Evolutionary conservation across 768 basidiomycete genomes (phyloP).

Genomic region (Trametopsis cervina): DNA sequence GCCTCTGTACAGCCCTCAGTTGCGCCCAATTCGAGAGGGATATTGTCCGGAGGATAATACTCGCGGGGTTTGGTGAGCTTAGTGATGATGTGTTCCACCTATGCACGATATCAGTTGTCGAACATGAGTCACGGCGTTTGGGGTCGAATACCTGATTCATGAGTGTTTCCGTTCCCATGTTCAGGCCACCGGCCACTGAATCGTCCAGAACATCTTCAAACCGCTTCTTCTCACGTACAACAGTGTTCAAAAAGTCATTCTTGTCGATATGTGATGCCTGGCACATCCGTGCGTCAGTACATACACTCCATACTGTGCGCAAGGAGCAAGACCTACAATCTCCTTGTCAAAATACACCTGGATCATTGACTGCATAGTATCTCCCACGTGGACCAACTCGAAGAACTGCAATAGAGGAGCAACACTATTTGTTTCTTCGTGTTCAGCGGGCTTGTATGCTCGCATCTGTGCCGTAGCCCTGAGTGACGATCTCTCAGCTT

Average conservation of each 20-base stretch:
- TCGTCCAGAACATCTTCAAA: slow-evolving; percentile 93
- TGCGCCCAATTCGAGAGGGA: slow-evolving; percentile 73
- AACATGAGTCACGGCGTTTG: neutral
- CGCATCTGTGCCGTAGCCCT: slow-evolving; percentile 90
- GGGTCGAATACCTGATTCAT: slow-evolving; percentile 77
- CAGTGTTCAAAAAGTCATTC: slow-evolving; percentile 88
- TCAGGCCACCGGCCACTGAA: slow-evolving; percentile 87
- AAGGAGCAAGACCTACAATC: slow-evolving; percentile 44
- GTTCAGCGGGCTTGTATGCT: slow-evolving; percentile 84
- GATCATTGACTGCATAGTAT: slow-evolving; percentile 95
- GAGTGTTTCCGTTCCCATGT: slow-evolving; percentile 90
- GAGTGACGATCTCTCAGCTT: neutral
- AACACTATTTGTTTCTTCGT: slow-evolving; percentile 72
- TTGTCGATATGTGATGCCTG: slow-evolving; percentile 85
- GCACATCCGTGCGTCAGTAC: neutral
- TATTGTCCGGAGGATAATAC: slow-evolving; percentile 85
- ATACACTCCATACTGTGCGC: neutral
- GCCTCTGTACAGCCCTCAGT: slow-evolving; percentile 87
- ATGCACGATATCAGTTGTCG: slow-evolving; percentile 4
- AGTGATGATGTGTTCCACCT: slow-evolving; percentile 92
- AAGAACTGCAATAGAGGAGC: slow-evolving; percentile 96
- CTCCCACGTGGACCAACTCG: slow-evolving; percentile 93
- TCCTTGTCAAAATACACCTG: slow-evolving; percentile 99
- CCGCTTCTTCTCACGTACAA: slow-evolving; percentile 93
- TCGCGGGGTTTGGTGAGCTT: slow-evolving; percentile 78